Evolutionary conservation across 768 basidiomycete genomes (phyloP), one percentile per base, ranked within the genome.

Genomic region (Mycena rebaudengoi): DNA sequence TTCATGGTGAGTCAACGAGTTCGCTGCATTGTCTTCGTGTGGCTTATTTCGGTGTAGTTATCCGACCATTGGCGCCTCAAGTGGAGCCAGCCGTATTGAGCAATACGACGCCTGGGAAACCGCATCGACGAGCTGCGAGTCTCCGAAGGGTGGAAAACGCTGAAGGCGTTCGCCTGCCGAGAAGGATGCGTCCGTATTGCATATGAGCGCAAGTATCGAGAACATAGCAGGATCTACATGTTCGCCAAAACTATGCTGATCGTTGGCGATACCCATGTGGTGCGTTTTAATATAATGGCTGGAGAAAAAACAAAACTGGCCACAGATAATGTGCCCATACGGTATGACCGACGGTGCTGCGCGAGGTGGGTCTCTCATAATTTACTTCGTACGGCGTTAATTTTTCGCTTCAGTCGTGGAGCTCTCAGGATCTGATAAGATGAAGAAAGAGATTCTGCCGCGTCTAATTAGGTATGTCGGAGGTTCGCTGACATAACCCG

Each of bases 271-370:
- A 80, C 82, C 23, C 87, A 90, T 70, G 86, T 64, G 66, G 66
- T 68, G 51, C 29, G 81, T 74, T 21, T 12, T 37, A 4, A 29
- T 30, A 18, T 40, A 33, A 29, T 20, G 20, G 32, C 46, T 29
- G 39, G 13, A 33, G 29, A 29, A 4, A 48, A 25, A 21, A n/a
- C 41, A n/a, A 21, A 51, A 39, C 41, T 28, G n/a, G n/a, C n/a
- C n/a, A 25, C 32, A 90, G 87, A 81, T 89, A 10, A 85, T 88
- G 60, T 94, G 91, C 60, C 92, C 92, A 1, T 74, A 91, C 59
- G 87, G 86, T 35, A 94, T 94, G 92, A 90, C 91, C 0, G 92
- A 94, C 71, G 92, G 92, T 0, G 82, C 83, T 35, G 91, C 92
- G 8, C 79, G 91, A 69, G 81, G 85, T 84, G 39, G 35, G 76